A percentile compares a stretch with the other conserved stretches of the same genome.
Conservation (phyloP, 2,329 filamentous ascomycete species). For the Ophiostoma triangulosporum region DNA sequence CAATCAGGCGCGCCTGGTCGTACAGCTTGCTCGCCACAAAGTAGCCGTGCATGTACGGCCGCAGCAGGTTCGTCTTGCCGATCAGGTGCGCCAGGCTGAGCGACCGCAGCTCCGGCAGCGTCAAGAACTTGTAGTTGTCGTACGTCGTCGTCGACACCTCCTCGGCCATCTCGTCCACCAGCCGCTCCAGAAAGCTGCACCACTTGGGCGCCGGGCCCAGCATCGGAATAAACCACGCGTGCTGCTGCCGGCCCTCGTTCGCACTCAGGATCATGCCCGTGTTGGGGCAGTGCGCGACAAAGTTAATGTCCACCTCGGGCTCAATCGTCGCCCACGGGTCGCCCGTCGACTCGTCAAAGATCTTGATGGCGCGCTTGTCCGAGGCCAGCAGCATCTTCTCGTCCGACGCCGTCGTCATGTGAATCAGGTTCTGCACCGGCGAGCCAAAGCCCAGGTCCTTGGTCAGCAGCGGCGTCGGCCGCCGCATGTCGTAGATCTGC, state of each 20-base stretch:
- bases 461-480: slow-evolving; percentile 68
- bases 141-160: slow-evolving; percentile 68
- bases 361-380: slow-evolving; percentile 93
- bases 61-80: slow-evolving; percentile 75
- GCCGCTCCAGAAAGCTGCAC: slow-evolving; percentile 93
- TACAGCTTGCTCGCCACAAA: slow-evolving; percentile 93
- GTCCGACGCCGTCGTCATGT: slow-evolving; percentile 56
- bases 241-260: slow-evolving; percentile 90
- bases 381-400: slow-evolving; percentile 82
- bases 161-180: slow-evolving; percentile 98
- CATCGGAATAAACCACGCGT: slow-evolving; percentile 44
- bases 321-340: slow-evolving; percentile 92
- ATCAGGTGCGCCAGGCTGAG: slow-evolving; percentile 81
- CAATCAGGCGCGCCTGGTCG: slow-evolving; percentile 84
- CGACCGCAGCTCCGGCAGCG: slow-evolving; percentile 68
- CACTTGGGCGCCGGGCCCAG: slow-evolving; percentile 77
- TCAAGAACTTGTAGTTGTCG: slow-evolving; percentile 99
- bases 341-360: slow-evolving; percentile 77
- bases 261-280: slow-evolving; percentile 93
- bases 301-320: slow-evolving; percentile 86
- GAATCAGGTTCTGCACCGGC: slow-evolving; percentile 71
- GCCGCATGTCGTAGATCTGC: slow-evolving; percentile 83
- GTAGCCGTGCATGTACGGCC: slow-evolving; percentile 98
- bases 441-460: slow-evolving; percentile 97
- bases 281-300: slow-evolving; percentile 82